Evolutionary conservation across 208 protist genomes (phyloP).

Genomic region (Lotmaria passim): DNA sequence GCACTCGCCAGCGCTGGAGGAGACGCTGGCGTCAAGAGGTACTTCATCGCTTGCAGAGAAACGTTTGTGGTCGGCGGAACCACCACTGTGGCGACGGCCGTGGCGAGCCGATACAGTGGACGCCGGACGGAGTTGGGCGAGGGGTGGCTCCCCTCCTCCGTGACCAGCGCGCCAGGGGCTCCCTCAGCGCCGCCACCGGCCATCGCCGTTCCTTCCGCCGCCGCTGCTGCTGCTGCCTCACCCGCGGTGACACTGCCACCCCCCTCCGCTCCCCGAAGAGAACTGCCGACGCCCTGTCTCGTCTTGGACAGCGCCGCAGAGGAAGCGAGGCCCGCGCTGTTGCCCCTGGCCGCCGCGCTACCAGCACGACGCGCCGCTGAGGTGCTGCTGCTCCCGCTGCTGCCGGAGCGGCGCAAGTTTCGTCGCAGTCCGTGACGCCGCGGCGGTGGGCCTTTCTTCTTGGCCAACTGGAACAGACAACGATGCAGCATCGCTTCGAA

Average conservation of each 20-base stretch:
- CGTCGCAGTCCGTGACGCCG: conserved; percentile 30
- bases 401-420: conserved; percentile 21
- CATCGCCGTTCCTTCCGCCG: no score
- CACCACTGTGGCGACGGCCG: conserved; percentile 81
- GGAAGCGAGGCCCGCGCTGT: not conserved
- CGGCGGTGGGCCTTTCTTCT: conserved; percentile 20
- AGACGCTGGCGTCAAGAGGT: conserved; percentile 56
- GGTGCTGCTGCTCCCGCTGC: not conserved
- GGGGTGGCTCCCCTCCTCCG: conserved; percentile 5
- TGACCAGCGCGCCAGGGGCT: not conserved
- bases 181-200: no score
- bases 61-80: conserved; percentile 72
- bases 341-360: conserved; percentile 4
- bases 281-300: no score
- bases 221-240: not conserved
- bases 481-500: conserved; percentile 21
- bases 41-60: conserved; percentile 75
- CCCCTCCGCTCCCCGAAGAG: not conserved
- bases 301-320: not conserved
- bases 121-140: conserved; percentile 21
- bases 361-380: conserved; percentile 2
- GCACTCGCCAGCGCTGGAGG: conserved; percentile 1
- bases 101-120: conserved; percentile 73
- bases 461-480: conserved; percentile 18
- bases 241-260: not conserved